Conservation (phyloP, 352 stramenopile genomes). For the Pythium myriotylum region DNA sequence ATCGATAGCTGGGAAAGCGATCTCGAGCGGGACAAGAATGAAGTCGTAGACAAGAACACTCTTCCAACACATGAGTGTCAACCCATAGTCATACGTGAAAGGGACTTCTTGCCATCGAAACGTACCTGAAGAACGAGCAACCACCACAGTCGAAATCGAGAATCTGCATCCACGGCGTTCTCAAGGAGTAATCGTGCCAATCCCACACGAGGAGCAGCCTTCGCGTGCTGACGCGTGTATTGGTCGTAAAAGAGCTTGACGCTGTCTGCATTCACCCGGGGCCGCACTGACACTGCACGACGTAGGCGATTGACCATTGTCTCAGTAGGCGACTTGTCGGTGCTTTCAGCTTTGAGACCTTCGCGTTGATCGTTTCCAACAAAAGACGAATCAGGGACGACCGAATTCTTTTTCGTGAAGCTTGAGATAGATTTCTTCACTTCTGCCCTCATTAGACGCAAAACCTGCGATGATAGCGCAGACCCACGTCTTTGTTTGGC, state of each 20-base stretch:
- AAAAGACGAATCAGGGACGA: neutral
- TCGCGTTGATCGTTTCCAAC: neutral
- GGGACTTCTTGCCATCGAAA: neutral
- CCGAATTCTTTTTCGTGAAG: neutral
- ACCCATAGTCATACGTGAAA: neutral
- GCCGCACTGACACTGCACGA: slow-evolving; percentile 12
- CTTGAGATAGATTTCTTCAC: neutral
- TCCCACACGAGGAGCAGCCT: neutral
- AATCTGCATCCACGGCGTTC: slow-evolving; percentile 57
- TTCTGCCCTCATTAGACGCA: neutral
- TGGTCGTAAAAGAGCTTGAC: slow-evolving; percentile 19
- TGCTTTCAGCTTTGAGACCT: too few relatives aligned
- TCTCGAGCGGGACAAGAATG: slow-evolving; percentile 48
- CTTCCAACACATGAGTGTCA: neutral
- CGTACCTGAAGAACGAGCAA: slow-evolving; percentile 32
- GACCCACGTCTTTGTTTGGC: slow-evolving; percentile 6
- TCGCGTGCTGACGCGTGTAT: slow-evolving; percentile 10
- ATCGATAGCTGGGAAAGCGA: slow-evolving; percentile 50
- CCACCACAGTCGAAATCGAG: slow-evolving; percentile 47
- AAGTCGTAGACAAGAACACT: slow-evolving; percentile 34
- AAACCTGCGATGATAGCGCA: neutral
- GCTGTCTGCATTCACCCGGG: neutral
- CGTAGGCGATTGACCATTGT: slow-evolving; percentile 5
- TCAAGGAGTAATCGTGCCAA: slow-evolving; percentile 27
- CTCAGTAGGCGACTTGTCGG: neutral